These are phyloP conservation scores for Penicillium sp. DNA, from an alignment of 2,329 filamentous ascomycete species.

Conservation along the genomic window DNA sequence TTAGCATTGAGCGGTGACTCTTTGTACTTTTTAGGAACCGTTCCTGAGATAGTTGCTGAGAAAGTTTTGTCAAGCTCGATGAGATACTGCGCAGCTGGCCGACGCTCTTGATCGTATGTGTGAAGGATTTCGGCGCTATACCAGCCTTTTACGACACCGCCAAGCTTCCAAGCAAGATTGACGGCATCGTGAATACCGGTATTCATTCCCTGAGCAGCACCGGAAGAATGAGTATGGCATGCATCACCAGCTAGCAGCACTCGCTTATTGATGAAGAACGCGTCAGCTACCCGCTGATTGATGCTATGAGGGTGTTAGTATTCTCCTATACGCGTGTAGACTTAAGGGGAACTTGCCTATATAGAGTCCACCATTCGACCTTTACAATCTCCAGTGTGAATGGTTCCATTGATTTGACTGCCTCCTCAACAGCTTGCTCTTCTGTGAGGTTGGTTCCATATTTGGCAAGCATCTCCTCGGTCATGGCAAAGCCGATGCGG, in stretches of 20 bases:
- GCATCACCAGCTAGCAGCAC: conserved; percentile 48
- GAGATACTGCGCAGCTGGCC: conserved; percentile 33
- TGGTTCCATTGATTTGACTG: conserved; percentile 21
- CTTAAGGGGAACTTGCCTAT: background rate
- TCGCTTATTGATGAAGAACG: conserved; percentile 44
- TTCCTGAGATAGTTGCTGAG: conserved; percentile 23
- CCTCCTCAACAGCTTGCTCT: conserved; percentile 24
- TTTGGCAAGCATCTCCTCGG: conserved; percentile 19
- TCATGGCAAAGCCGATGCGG: conserved; percentile 24
- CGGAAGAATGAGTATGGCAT: conserved; percentile 56
- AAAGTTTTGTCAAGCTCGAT: conserved; percentile 36
- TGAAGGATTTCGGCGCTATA: conserved; percentile 26
- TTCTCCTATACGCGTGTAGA: too few relatives aligned
- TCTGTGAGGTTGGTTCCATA: conserved; percentile 14
- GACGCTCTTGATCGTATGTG: conserved; percentile 34
- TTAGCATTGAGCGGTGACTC: conserved; percentile 24
- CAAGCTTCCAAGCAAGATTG: conserved; percentile 58
- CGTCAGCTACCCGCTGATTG: conserved; percentile 41
- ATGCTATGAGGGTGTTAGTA: conserved; percentile 20
- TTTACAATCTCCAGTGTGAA: conserved; percentile 23
- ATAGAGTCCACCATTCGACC: conserved; percentile 36
- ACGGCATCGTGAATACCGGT: conserved; percentile 54
- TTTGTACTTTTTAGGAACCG: conserved; percentile 6
- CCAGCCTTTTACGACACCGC: conserved; percentile 38
- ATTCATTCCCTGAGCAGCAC: conserved; percentile 59